phyloP scores from a whole-genome alignment of 345 rosid genomes.

The Lenwebbia sp. region DNA sequence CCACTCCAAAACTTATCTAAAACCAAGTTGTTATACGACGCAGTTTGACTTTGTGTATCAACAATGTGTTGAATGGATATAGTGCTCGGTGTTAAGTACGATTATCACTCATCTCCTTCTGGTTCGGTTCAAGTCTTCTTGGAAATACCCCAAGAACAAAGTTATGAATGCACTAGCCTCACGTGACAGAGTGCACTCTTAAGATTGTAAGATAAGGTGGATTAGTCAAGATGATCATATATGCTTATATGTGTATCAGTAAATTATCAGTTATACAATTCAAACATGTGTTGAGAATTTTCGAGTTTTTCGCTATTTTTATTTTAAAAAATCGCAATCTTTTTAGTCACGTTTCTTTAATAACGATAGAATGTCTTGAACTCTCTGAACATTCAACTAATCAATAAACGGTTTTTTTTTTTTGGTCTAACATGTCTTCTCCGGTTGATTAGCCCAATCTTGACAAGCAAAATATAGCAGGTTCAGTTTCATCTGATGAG shows the following conservation, averaged over 20 bases:
- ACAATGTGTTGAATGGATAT: not conserved
- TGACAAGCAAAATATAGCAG: not conserved
- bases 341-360: not conserved
- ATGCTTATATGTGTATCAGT: not conserved
- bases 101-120: not conserved
- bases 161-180: not conserved
- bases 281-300: not conserved
- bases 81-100: not conserved
- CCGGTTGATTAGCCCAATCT: not conserved
- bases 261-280: not conserved
- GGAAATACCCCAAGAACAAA: not conserved
- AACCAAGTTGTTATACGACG: not conserved
- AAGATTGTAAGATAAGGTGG: not conserved
- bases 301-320: not conserved
- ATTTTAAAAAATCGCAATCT: not conserved
- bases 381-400: not conserved
- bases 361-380: not conserved
- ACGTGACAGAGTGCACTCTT: not conserved
- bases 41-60: not conserved
- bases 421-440: not conserved
- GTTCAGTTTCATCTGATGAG: not conserved
- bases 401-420: not conserved
- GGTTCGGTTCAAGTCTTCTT: not conserved
- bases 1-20: not conserved
- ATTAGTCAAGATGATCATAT: not conserved